phyloP scores from a whole-genome alignment of 495 filamentous ascomycete species.

The Neurospora cerealis region DNA sequence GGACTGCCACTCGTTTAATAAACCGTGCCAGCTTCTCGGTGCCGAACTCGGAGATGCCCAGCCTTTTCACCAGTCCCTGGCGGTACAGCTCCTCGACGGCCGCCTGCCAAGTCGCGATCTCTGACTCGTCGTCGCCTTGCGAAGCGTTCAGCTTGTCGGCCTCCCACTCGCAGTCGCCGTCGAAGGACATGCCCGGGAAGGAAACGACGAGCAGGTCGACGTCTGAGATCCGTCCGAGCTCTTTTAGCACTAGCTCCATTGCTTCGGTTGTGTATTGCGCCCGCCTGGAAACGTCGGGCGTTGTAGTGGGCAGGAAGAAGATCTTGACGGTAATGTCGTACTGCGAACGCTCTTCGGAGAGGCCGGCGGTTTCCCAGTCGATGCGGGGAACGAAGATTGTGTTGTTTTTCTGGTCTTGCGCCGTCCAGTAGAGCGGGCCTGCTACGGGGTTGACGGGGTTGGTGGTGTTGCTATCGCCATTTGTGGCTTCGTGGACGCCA shows the following conservation, averaged over 20 bases:
- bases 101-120: constrained; percentile 53
- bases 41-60: constrained; percentile 88
- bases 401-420: constrained; percentile 32
- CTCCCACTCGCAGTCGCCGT: constrained; percentile 79
- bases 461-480: constrained; percentile 29
- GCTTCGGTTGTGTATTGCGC: constrained; percentile 69
- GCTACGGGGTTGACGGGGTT: constrained; percentile 16
- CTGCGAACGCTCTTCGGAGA: constrained; percentile 66
- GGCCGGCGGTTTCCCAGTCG: constrained; percentile 56
- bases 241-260: constrained; percentile 64
- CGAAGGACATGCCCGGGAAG: constrained; percentile 87
- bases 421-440: constrained; percentile 49
- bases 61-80: constrained; percentile 55
- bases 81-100: constrained; percentile 63
- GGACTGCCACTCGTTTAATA: constrained; percentile 49
- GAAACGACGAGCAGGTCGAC: constrained; percentile 89
- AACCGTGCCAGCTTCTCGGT: constrained; percentile 60
- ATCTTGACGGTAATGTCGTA: constrained; percentile 93
- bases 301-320: constrained; percentile 73
- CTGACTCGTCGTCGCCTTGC: constrained; percentile 56
- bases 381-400: constrained; percentile 68
- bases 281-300: constrained; percentile 40
- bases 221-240: constrained; percentile 53
- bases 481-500: constrained; percentile 28
- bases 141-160: constrained; percentile 52